Base-by-base conservation (phyloP, 768 basidiomycete species). In the Boletus sensibilis region DNA sequence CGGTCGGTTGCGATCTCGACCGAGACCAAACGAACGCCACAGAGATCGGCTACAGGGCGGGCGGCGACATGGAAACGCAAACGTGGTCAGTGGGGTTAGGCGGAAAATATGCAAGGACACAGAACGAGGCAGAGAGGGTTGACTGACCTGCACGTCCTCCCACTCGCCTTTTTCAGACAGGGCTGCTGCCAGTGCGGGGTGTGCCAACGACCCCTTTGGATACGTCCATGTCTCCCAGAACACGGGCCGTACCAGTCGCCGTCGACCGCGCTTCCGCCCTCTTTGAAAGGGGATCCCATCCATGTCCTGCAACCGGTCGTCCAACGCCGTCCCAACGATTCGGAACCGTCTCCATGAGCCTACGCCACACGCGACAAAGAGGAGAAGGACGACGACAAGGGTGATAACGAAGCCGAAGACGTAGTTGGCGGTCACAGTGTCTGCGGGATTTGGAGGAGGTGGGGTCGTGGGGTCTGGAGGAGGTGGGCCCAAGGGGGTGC, bases 351-450 rank as follows among this genome's bases (percentile, higher is more conserved):
- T 68, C 56, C 82, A 73, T 18, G 81, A 76, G 46, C 77, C 72
- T 16, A 84, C 60, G 9, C 80, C 81, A 48, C 81, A 83, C 4
- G 74, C 78, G 10, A 82, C 69, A 51, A 84, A 82, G 46, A 84
- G 64, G 43, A 83, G 69, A 29, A 84, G 63, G 45, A 72, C 62
- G 27, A 68, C 61, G 59, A 71, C 60, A 52, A 72, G 72, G 38
- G 69, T 71, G 58, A 72, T 58, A 45, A 72, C 57, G 56, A 72
- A 72, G 25, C 70, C 70, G 42, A 72, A 72, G 51, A 72, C 71
- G 42, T 72, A 72, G 64, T 68, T 72, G 56, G 64, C 56, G 21
- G 35, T 51, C 23, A 63, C 14, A 0, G 55, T 9, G 21, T 25
- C 25, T 8, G 55, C 18, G 25, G 38, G 18, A 16, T 2, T 31